Evolutionary conservation across 1,284 basidiomycete species (phyloP), one percentile per base, ranked within the genome.

Genomic region (Boletus semigastroideus): DNA sequence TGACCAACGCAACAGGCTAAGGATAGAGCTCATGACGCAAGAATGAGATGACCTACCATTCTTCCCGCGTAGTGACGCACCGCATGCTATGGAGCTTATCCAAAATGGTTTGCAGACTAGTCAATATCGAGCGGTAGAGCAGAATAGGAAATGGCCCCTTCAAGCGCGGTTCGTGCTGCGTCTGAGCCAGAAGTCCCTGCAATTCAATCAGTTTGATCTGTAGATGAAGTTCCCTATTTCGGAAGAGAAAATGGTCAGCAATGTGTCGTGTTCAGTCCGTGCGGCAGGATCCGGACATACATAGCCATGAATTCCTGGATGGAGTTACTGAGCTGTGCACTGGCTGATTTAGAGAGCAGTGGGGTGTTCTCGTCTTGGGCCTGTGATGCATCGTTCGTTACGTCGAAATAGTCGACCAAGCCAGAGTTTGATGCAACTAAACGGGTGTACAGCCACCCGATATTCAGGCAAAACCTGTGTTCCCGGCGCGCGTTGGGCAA

Each of bases 61-160:
- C 94, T 65, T 94, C 88, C 27, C 93, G 82, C 0, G 92, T 92
- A 4, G 92, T 97, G 11, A 98, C 94, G 65, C 92, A 95, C 39
- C 94, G 83, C 90, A 98, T 96, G 60, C 90, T 90, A 68, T 98
- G 96, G 52, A 99, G 73, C 64, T 80, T 85, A 65, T 96, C 93
- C 54, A 96, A 74, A 56, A 98, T 94, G 5, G 86, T 86, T 68
- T 98, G 96, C 59, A 95, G 76, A 60, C 87, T 88, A 1, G 86
- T 86, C 64, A 99, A 74, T 52, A 98, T 87, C 9, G 84, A 83
- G 8, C 90, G 84, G 65, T 98, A 99, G 10, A 94, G 75, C 38
- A 80, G 63, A 56, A 90, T 71, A 45, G 92, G 91, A 71, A 96
- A 98, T 0, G 93, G 92, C 0, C 94, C 94, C 68, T 98, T 99